Evolutionary conservation across 805 yeast genomes (phyloP), one percentile per base, ranked within the genome.

Genomic region (Candida awuae): DNA sequence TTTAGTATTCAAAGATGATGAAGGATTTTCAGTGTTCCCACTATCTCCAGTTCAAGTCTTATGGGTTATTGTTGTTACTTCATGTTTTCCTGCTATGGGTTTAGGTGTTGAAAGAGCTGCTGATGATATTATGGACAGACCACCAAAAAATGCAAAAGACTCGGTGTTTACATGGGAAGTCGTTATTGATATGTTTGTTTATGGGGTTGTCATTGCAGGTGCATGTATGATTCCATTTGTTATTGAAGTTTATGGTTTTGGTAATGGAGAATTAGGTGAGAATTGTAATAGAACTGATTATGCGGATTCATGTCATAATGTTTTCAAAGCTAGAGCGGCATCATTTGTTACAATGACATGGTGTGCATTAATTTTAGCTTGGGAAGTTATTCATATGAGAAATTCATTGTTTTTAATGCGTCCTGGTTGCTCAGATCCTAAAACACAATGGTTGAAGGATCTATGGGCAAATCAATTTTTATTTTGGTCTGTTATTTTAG

Each of bases 61-160:
- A 49, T 82, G 88, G 88, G 75, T 82, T 51, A 73, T 82, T 52
- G 85, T 82, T 54, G 73, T 80, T 30, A 81, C 90, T 1, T 78
- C 87, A 1, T 79, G 86, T 50, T 80, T 81, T 68, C 90, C 90
- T 32, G 88, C 88, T 16, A 80, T 82, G 84, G 88, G 90, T 20
- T 70, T 81, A 38, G 86, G 86, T 37, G 67, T 77, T 40, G 85
- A 81, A 56, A 65, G 63, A 43, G 85, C 85, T 0, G 66, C 70
- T 45, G 72, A 74, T 27, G 85, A 77, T 52, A 61, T 78, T 30
- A 76, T 80, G 75, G 68, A 71, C 28, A 66, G 68, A 46, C 77
- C 80, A 21, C 88, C 88, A 32, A 75, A 73, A 46, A 74, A 71
- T 41, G 59, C 73, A 13, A 68, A 62, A 40, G 66, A 63, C 35